Evolutionary conservation across 345 rosid genomes (phyloP).

Genomic region (Noccaea bulbosa): DNA sequence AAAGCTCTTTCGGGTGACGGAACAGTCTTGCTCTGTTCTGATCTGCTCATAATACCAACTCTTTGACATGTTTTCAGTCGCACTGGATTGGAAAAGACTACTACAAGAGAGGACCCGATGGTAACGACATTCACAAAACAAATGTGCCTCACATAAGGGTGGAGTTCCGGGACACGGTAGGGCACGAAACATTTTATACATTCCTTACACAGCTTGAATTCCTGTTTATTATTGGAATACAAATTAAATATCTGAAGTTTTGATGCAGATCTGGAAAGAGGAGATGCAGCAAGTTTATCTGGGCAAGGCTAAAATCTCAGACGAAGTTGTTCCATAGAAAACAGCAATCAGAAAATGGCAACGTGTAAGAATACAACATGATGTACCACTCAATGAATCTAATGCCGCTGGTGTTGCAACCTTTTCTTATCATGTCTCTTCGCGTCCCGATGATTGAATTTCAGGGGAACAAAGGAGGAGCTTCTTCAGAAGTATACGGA

Average conservation of each 20-base stretch:
- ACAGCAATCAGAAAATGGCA: slow-evolving; percentile 2
- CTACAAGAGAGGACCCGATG: slow-evolving; percentile 94
- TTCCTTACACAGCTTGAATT: not conserved
- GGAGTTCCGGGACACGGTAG: slow-evolving; percentile 90
- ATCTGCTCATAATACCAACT: slow-evolving; percentile 2
- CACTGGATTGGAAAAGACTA: slow-evolving; percentile 96
- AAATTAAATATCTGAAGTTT: not conserved
- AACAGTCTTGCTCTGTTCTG: not conserved
- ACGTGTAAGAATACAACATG: slow-evolving; percentile 22
- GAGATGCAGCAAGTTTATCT: slow-evolving; percentile 89
- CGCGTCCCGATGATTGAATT: not conserved
- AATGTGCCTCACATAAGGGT: slow-evolving; percentile 97
- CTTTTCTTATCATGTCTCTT: not conserved
- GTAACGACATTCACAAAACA: slow-evolving; percentile 90
- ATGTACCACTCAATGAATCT: not conserved
- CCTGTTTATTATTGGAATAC: not conserved
- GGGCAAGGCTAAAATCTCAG: slow-evolving; percentile 59
- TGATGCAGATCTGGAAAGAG: slow-evolving; percentile 85
- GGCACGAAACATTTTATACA: not conserved
- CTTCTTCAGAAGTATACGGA: slow-evolving; percentile 1
- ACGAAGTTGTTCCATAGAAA: slow-evolving; percentile 58
- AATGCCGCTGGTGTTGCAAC: not conserved
- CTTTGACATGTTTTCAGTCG: slow-evolving; percentile 55
- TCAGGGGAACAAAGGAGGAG: slow-evolving; percentile 10
- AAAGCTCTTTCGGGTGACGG: not conserved